Conservation (phyloP, 2,329 filamentous ascomycete genomes). For the Domatiomyces catenatus region DNA sequence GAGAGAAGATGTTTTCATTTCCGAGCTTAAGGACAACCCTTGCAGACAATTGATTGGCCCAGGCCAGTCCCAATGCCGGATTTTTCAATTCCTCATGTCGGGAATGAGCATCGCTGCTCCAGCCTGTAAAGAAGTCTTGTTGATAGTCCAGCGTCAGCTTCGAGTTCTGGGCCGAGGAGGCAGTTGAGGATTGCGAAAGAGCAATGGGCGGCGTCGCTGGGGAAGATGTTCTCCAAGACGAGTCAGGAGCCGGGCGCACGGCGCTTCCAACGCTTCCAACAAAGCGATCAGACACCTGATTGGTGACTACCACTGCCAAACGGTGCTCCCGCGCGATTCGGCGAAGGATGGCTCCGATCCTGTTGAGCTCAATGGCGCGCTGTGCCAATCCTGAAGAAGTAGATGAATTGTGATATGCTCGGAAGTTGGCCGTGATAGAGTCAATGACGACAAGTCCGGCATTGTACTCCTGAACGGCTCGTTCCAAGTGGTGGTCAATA, state of each 20-base stretch:
- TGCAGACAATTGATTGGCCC: constrained; percentile 75
- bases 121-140: constrained; percentile 88
- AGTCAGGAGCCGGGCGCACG: constrained; percentile 5
- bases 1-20: constrained; percentile 25
- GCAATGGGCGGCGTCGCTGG: constrained; percentile 1
- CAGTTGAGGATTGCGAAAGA: neutral
- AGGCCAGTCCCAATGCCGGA: constrained; percentile 72
- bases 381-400: constrained; percentile 47
- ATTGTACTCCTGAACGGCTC: constrained; percentile 59
- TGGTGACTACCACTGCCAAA: constrained; percentile 78
- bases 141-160: constrained; percentile 59
- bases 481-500: constrained; percentile 77
- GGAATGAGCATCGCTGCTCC: constrained; percentile 51
- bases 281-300: constrained; percentile 90
- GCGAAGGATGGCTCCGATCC: constrained; percentile 57
- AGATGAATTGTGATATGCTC: constrained; percentile 47
- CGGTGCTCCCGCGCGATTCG: constrained; percentile 58
- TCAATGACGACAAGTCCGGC: constrained; percentile 76
- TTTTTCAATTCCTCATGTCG: constrained; percentile 46
- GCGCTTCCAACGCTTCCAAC: constrained; percentile 12
- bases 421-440: constrained; percentile 88
- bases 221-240: constrained; percentile 8
- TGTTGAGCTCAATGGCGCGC: constrained; percentile 60
- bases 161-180: constrained; percentile 21
- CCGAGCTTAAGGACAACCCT: constrained; percentile 68